Conservation (phyloP, 1,139 yeast species). For the Debaryomycetaceae sp. region DNA sequence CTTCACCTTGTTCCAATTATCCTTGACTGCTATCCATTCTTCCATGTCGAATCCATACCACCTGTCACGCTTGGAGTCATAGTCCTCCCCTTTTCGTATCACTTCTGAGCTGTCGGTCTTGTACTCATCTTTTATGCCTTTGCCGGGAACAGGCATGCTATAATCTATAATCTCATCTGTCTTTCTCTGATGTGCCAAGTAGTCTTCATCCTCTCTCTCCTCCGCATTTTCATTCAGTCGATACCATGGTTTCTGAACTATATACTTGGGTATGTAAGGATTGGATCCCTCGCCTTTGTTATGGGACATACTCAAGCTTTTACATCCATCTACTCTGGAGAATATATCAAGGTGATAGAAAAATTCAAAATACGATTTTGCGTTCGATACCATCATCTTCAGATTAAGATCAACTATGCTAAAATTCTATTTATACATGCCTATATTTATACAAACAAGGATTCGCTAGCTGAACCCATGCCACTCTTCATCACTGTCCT, state of each 20-base stretch:
- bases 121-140: slow-evolving; percentile 32
- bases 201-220: slow-evolving; percentile 9
- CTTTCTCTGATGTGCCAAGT: slow-evolving; percentile 22
- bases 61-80: slow-evolving; percentile 70
- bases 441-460: background rate
- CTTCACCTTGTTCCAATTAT: slow-evolving; percentile 41
- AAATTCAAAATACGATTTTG: too few species aligned
- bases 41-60: slow-evolving; percentile 71
- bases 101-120: slow-evolving; percentile 10
- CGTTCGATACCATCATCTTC: too few species aligned
- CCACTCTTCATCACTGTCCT: slow-evolving; percentile 27
- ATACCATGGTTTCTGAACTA: slow-evolving; percentile 30
- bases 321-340: too few species aligned
- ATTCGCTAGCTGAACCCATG: slow-evolving; percentile 19
- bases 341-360: too few species aligned
- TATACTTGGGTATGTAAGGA: slow-evolving; percentile 29
- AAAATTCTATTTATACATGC: background rate
- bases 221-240: slow-evolving; percentile 12
- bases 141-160: slow-evolving; percentile 29
- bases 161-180: slow-evolving; percentile 21
- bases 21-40: slow-evolving; percentile 54
- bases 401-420: background rate
- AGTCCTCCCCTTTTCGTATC: slow-evolving; percentile 38
- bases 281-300: slow-evolving; percentile 9
- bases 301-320: slow-evolving; percentile 8